phyloP scores from a whole-genome alignment of 768 basidiomycete genomes.

The Tephrocybe sp. region DNA sequence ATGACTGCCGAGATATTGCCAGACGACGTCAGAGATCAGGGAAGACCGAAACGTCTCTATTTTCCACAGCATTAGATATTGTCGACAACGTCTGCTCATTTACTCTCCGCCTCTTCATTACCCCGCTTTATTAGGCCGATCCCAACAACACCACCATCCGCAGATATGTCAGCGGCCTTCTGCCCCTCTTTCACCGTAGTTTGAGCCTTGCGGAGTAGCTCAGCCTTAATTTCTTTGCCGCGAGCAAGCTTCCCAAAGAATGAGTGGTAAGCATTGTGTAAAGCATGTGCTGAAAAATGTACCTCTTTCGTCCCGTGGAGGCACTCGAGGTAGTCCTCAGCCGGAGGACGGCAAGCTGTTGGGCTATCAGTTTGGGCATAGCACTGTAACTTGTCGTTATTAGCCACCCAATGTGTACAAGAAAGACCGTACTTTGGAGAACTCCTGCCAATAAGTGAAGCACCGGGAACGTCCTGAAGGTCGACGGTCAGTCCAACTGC shows the following conservation, averaged over 20 bases:
- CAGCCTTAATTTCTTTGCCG: conserved; percentile 68
- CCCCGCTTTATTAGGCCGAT: conserved; percentile 73
- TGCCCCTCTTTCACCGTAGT: conserved; percentile 67
- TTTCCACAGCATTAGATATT: too few species aligned
- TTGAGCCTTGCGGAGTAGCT: conserved; percentile 67
- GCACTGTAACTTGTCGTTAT: too few species aligned
- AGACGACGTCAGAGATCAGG: too few species aligned
- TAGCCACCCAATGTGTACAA: too few species aligned
- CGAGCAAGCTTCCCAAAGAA: conserved; percentile 34
- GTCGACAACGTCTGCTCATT: background rate
- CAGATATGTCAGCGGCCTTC: conserved; percentile 68
- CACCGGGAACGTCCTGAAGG: conserved; percentile 76
- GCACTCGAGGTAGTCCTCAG: conserved; percentile 91
- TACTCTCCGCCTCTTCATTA: conserved; percentile 21
- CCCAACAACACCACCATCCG: conserved; percentile 73
- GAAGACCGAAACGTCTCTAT: too few species aligned
- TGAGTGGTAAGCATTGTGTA: background rate
- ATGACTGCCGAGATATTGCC: too few species aligned
- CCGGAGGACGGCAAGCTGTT: conserved; percentile 63
- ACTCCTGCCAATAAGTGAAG: conserved; percentile 92
- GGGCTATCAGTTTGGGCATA: conserved; percentile 82
- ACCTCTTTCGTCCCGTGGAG: conserved; percentile 90
- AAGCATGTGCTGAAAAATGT: conserved; percentile 5
- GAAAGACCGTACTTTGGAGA: conserved; percentile 55
- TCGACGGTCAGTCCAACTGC: background rate